phyloP scores from a whole-genome alignment of 108 stramenopile species.

The Epithemia pelagica region DNA sequence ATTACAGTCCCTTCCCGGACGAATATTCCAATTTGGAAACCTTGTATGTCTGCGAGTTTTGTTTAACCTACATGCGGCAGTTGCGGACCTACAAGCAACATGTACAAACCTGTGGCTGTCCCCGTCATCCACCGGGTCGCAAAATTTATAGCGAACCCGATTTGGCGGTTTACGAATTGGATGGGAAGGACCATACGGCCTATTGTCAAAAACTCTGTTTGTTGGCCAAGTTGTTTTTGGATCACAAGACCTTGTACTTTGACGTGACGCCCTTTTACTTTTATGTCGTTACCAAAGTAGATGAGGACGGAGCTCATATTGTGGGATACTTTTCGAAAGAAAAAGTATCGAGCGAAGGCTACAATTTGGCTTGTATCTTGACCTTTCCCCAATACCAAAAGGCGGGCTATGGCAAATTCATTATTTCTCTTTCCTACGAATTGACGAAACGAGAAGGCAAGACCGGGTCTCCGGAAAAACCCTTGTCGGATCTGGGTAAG shows the following conservation, averaged over 20 bases:
- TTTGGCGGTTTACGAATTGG: constrained; percentile 70
- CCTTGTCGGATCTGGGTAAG: constrained; percentile 92
- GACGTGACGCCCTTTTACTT: constrained; percentile 99
- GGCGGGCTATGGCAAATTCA: constrained; percentile 97
- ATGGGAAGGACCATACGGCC: constrained; percentile 71
- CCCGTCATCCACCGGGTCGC: constrained; percentile 87
- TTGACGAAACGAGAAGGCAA: constrained; percentile 85
- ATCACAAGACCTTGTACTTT: constrained; percentile 99
- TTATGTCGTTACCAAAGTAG: constrained; percentile 92
- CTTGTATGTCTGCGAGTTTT: constrained; percentile 96
- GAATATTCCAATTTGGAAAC: constrained; percentile 69
- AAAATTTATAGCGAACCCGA: constrained; percentile 88
- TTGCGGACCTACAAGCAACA: constrained; percentile 73
- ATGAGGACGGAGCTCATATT: constrained; percentile 64
- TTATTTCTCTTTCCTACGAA: constrained; percentile 94
- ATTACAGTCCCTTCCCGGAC: constrained; percentile 94
- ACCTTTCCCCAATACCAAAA: constrained; percentile 98
- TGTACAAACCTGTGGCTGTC: constrained; percentile 39
- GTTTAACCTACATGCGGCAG: constrained; percentile 89
- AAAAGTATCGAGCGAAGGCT: constrained; percentile 84
- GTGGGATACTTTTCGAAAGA: constrained; percentile 99
- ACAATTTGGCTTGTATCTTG: constrained; percentile 98
- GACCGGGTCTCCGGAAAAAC: constrained; percentile 96
- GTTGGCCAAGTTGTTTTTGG: constrained; percentile 97
- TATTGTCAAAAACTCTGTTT: constrained; percentile 99